Base-by-base conservation (phyloP, 805 yeast genomes). In the Pichia deserticola region DNA sequence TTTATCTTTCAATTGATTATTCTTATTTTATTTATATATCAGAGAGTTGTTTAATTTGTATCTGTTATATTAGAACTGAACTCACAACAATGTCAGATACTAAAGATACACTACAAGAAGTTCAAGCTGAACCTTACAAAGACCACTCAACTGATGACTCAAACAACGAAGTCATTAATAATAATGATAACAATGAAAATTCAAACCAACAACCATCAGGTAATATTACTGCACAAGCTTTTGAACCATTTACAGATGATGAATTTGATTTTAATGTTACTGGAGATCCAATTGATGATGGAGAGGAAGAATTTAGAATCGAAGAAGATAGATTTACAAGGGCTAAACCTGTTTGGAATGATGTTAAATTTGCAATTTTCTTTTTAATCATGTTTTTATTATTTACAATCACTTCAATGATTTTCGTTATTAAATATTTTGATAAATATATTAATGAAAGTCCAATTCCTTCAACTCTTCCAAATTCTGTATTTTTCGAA, bases 271-370 rank as follows among this genome's bases (percentile, higher is more conserved):
- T 13, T 20, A 36, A 20, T 20, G 20, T 20, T 20, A 20, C 20
- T 20, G 20, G 20, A 20, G 33, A 32, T 20, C 15, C 32, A 8
- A 13, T 4, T 25, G 45, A 36, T 34, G 39, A 33, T 10, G 42
- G 27, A 34, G 47, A 42, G 6, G 48, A 30, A 4, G 51, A 44
- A 13, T 45, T 51, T 28, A 40, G 40, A 4, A 33, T 52, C 12
- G 53, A 51, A 7, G 86, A 81, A 32, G 82, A 87, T 47, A 76
- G 82, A 6, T 88, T 88, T 66, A 79, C 82, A 52, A 73, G 84
- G 30, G 76, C 74, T 35, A 76, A 72, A 52, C 88, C 88, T 3
- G 75, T 69, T 53, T 78, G 71, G 67, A 81, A 87, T 59, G 96
- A 89, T 64, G 74, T 83, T 76, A 84, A 86, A 0, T 84, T 84